These are phyloP conservation scores for Chytriomyces confervae DNA, from an alignment of 192 early-diverging fungal species.

Conservation along the genomic window DNA sequence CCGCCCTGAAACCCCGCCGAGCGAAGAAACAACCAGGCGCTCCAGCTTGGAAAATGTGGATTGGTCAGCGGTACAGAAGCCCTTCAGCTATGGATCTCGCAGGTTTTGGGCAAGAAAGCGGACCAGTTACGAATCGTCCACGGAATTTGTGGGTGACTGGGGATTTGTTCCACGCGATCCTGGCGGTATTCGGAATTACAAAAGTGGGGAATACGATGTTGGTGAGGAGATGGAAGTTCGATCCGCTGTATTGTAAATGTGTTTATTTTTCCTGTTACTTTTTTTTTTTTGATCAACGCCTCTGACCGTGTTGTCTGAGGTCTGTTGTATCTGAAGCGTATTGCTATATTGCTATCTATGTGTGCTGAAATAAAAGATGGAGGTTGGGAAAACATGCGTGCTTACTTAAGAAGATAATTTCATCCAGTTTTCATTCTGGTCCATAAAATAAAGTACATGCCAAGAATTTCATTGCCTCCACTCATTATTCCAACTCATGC, in stretches of 20 bases:
- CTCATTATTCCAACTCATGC: too few relatives aligned
- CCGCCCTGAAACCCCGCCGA: too few relatives aligned
- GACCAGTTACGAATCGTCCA: background rate
- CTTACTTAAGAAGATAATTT: too few relatives aligned
- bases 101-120: background rate
- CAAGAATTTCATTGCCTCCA: too few relatives aligned
- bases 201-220: slow-evolving; percentile 2
- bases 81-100: background rate
- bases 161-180: background rate
- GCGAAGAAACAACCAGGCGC: background rate
- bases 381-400: background rate
- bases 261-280: background rate
- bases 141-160: background rate
- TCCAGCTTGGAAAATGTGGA: background rate
- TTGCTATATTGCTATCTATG: background rate
- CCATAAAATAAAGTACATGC: too few relatives aligned
- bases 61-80: background rate
- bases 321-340: background rate
- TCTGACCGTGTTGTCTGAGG: background rate
- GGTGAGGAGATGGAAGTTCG: slow-evolving; percentile 27
- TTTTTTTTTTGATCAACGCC: background rate
- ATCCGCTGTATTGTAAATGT: slow-evolving; percentile 11
- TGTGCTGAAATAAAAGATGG: background rate
- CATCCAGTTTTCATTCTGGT: too few relatives aligned
- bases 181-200: background rate